These are phyloP conservation scores for Magnusiomyces ingens DNA, from an alignment of 1,139 yeast genomes.

Conservation along the genomic window DNA sequence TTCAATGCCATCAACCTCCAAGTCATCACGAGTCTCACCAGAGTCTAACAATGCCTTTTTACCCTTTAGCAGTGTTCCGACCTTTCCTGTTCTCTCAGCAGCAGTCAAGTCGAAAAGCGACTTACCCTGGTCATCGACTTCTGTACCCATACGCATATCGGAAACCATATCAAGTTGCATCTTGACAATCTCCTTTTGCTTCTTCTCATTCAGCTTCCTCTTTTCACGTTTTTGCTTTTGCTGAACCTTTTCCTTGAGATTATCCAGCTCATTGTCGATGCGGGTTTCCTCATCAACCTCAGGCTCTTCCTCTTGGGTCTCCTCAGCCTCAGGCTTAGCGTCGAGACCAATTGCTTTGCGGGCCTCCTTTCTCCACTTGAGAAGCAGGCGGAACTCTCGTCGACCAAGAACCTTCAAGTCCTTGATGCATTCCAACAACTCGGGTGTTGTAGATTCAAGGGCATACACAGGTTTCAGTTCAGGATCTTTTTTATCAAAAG, in stretches of 20 bases:
- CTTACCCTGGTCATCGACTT: slow-evolving; percentile 83
- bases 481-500: slow-evolving; percentile 49
- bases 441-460: slow-evolving; percentile 69
- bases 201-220: slow-evolving; percentile 71
- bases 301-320: slow-evolving; percentile 45
- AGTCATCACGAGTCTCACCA: slow-evolving; percentile 42
- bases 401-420: slow-evolving; percentile 92
- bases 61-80: slow-evolving; percentile 70
- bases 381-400: slow-evolving; percentile 77
- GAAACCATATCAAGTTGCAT: slow-evolving; percentile 97
- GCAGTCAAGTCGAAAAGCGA: slow-evolving; percentile 72
- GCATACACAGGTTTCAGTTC: slow-evolving; percentile 69
- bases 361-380: slow-evolving; percentile 85
- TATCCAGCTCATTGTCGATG: slow-evolving; percentile 75
- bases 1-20: slow-evolving; percentile 39
- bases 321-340: slow-evolving; percentile 33
- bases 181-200: slow-evolving; percentile 82
- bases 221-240: slow-evolving; percentile 69
- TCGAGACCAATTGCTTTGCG: slow-evolving; percentile 69
- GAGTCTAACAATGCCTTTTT: slow-evolving; percentile 63
- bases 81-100: slow-evolving; percentile 81
- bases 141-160: slow-evolving; percentile 88
- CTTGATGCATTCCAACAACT: slow-evolving; percentile 72
- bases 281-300: slow-evolving; percentile 82
- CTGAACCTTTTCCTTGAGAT: slow-evolving; percentile 64